phyloP scores from a whole-genome alignment of 257 asterid genomes.

The Hygrophila difformis region DNA sequence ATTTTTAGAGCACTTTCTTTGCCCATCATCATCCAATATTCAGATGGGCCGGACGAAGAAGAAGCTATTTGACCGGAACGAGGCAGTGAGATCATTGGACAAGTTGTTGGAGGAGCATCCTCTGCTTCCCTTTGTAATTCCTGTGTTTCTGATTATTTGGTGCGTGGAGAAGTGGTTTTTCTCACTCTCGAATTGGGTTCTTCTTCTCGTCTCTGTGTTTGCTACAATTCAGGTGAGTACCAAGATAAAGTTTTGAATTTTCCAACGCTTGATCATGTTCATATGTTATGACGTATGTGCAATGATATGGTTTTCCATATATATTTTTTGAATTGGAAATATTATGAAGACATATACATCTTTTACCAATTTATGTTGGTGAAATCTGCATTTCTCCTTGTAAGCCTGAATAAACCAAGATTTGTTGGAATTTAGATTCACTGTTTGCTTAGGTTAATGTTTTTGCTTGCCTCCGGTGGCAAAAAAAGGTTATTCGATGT shows the following conservation, averaged over 20 bases:
- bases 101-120: constrained; percentile 62
- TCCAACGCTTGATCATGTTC: no score
- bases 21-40: neutral
- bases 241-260: neutral
- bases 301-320: neutral
- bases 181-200: constrained; percentile 83
- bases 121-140: constrained; percentile 51
- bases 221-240: constrained; percentile 85
- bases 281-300: no score
- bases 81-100: constrained; percentile 38
- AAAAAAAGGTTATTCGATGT: no score
- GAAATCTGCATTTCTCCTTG: no score
- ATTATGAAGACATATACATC: neutral
- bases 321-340: neutral
- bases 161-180: constrained; percentile 78
- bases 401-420: no score
- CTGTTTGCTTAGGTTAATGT: no score
- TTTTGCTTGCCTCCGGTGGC: no score
- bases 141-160: constrained; percentile 60
- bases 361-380: neutral
- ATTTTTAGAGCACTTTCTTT: no score
- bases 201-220: constrained; percentile 78
- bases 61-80: constrained; percentile 36
- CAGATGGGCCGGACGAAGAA: constrained; percentile 55
- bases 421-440: no score